Base-by-base conservation (phyloP, 345 rosid species). In the Combretum micranthum region DNA sequence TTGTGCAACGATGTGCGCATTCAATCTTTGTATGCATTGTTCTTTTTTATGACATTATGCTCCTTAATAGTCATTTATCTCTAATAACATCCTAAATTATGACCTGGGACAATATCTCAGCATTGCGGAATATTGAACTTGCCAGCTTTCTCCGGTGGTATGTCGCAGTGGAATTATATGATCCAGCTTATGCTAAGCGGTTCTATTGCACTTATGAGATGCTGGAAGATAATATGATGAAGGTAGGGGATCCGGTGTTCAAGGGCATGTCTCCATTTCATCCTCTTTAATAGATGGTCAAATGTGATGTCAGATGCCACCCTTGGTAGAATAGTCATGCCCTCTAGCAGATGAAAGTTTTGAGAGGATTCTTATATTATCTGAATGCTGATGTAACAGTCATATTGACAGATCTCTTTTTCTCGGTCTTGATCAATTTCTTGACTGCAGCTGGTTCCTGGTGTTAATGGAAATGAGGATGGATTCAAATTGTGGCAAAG, bases 71-170 rank as follows among this genome's bases (percentile, higher is more conserved):
- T 32, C 9, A 7, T 9, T 32, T 32, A 32, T 37, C 66, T 78
- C 65, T 66, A 53, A 72, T 45, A 42, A 18, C 57, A 49, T 59
- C 49, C 52, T 60, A 32, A 32, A 32, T 11, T 32, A 32, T 32
- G 39, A 32, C 39, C 9, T 32, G 39, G 39, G 39, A 7, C 39
- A 79, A 48, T 71, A 66, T 74, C 62, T 42, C 89, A 93, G 99
- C 99, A 44, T 63, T 84, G 51, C 72, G 74, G 63, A 89, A 93
- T 72, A 80, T 89, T 16, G 97, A 85, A 67, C 64, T 93, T 80
- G 97, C 97, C 63, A 87, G 97, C 80, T 93, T 79, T 75, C 89
- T 93, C 53, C 90, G 97, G 44, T 87, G 99, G 99, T 93, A 76
- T 77, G 96, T 93, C 39, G 80, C 84, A 73, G 99, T 87, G 65